Evolutionary conservation across 148 eudicot species (phyloP), one percentile per base, ranked within the genome.

Genomic region (Vaccinium vitisidaea): DNA sequence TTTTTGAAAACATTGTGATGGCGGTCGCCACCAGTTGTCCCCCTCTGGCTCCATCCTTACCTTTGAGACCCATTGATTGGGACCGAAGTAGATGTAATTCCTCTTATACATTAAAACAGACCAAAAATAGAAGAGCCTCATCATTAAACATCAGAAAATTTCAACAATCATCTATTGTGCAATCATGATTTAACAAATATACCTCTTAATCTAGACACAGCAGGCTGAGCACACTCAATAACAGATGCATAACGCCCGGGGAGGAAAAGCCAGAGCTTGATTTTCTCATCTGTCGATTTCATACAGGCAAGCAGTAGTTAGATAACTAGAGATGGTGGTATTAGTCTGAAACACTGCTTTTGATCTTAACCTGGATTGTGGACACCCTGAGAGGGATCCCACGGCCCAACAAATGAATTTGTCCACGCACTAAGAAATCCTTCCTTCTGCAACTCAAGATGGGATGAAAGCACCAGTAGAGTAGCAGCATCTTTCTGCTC

Each of bases 371-470:
- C 99, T 76, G 99, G 99, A 87, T 96, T 96, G 86, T 96, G 98
- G 59, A 90, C 71, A 36, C 99, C 99, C 91, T 96, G 99, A 75
- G 99, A 96, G 82, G 99, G 99, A 86, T 96, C 99, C 99, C 99
- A 96, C 43, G 99, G 99, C 46, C 99, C 99, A 58, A 96, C 98
- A 91, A 96, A 94, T 55, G 93, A 94, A 88, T 93, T 96, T 5
- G 98, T 92, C 99, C 99, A 96, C 73, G 98, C 80, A 87, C 94
- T 96, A 50, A 96, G 94, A 83, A 93, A 92, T 70, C 97, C 99
- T 79, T 93, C 97, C 89, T 94, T 96, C 85, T 92, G 99, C 81
- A 96, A 88, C 86, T 92, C 94, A 63, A 94, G 81, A 91, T 96
- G 99, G 21, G 98, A 88, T 58, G 97, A 90, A 71, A 96, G 94